Conservation (phyloP, 805 yeast species). For the Tetrapisispora arboricola region DNA sequence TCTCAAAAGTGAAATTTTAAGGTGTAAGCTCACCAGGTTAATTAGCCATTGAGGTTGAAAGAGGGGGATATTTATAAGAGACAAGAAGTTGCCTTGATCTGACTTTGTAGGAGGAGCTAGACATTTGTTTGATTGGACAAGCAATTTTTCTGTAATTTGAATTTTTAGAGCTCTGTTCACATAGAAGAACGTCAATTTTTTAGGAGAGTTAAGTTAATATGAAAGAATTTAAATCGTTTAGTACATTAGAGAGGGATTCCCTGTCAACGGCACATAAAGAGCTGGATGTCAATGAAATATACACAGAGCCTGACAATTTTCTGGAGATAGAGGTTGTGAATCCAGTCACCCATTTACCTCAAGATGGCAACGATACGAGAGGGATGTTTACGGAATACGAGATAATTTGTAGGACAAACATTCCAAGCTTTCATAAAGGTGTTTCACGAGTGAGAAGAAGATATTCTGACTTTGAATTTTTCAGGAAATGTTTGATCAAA, state of each 20-base stretch:
- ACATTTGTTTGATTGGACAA: too few species aligned
- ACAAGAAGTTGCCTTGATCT: too few species aligned
- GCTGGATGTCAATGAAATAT: constrained; percentile 70
- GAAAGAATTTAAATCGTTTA: constrained; percentile 23
- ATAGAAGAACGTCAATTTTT: too few species aligned
- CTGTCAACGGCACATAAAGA: constrained; percentile 25
- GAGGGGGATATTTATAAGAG: too few species aligned
- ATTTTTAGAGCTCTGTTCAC: too few species aligned
- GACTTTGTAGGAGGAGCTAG: too few species aligned
- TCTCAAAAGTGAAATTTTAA: too few species aligned
- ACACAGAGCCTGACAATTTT: constrained; percentile 91
- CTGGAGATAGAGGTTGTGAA: constrained; percentile 73
- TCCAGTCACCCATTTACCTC: constrained; percentile 18
- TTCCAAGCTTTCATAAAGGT: constrained; percentile 70
- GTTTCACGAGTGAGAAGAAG: constrained; percentile 67
- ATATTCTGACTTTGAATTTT: constrained; percentile 80
- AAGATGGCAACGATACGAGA: constrained; percentile 30
- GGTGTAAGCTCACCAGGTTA: too few species aligned
- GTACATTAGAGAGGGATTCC: constrained; percentile 18
- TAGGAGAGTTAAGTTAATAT: constrained; percentile 4
- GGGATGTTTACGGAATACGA: constrained; percentile 87
- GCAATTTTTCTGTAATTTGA: too few species aligned
- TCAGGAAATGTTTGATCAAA: constrained; percentile 59
- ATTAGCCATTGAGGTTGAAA: too few species aligned
- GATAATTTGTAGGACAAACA: constrained; percentile 77